Base-by-base conservation (phyloP, 1,284 basidiomycete genomes). In the Fistulina hepatica region DNA sequence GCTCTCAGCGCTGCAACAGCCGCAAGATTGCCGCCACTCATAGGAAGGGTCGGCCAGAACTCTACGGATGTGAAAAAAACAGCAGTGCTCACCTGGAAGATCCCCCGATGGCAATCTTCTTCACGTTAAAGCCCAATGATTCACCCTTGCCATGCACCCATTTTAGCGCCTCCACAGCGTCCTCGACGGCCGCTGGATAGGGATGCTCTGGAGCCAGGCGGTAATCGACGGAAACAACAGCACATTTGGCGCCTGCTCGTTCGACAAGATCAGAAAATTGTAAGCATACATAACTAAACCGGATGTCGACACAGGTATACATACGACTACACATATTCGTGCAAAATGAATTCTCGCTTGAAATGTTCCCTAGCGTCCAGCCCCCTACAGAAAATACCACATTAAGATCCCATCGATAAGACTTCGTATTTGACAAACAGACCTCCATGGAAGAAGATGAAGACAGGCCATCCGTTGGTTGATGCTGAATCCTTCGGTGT, bases 181-280 rank as follows among this genome's bases (percentile, higher is more conserved):
- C 84, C 28, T 83, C 72, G 1, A 83, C 73, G 0, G 81, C 81
- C 2, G 75, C 71, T 2, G 84, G 85, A 48, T 81, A 86, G 5
- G 69, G 69, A 36, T 79, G 46, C 49, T 89, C 83, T 0, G 84
- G 84, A 0, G 76, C 81, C 6, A 86, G 67, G 4, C 81, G 72
- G 52, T 86, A 85, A 47, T 80, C 75, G 15, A 85, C 76, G 4
- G 76, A 74, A 6, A 81, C 59, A 2, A 79, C 73, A 3, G 67
- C 60, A 40, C 66, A 71, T 39, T 64, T 61, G 2, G 71, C 71
- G 40, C 57, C 73, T 76, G 39, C 31, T 33, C 1, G 15, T 36
- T 21, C 16, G 26, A 12, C 17, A 21, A 22, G 23, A 19, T 20
- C 15, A 22, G 23, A 16, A 20, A 39, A 25, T 5, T 23, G 17